Percentiles rank a stretch among this genome's conserved stretches.
Evolutionary conservation across 805 yeast species (phyloP).

Genomic region (Candida easanensis): DNA sequence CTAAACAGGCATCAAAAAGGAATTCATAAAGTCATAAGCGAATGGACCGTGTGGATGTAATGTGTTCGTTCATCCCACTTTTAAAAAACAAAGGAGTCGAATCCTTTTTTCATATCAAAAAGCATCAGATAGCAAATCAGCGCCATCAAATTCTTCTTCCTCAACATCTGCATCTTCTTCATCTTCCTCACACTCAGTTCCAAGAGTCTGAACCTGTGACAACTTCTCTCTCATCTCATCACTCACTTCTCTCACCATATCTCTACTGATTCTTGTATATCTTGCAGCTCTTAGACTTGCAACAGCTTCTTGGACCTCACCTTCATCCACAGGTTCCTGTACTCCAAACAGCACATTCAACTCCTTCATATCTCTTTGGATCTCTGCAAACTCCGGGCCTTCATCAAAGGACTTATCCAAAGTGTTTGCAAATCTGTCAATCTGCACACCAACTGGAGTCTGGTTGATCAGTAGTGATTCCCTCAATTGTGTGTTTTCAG

Average conservation of each 20-base stretch:
- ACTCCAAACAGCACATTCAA: constrained; percentile 8
- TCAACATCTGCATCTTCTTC: not conserved
- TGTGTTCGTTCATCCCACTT: not conserved
- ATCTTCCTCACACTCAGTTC: not conserved
- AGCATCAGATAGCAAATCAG: not conserved
- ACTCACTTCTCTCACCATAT: constrained; percentile 7
- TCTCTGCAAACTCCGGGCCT: constrained; percentile 11
- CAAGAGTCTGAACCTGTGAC: not conserved
- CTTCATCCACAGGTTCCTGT: constrained; percentile 10
- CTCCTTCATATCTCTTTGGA: constrained; percentile 7
- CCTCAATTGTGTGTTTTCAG: constrained; percentile 2
- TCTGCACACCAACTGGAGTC: constrained; percentile 8
- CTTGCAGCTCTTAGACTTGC: constrained; percentile 21
- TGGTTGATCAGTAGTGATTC: constrained; percentile 4
- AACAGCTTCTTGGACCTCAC: constrained; percentile 16
- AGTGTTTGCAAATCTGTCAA: constrained; percentile 7
- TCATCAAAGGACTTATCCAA: constrained; percentile 10
- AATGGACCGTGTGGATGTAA: not conserved
- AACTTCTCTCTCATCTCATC: constrained; percentile 4
- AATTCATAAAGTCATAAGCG: not conserved
- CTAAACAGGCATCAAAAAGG: not conserved
- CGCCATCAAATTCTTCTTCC: not conserved
- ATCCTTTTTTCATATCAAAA: not conserved
- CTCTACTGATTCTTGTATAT: constrained; percentile 17
- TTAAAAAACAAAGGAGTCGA: not conserved